phyloP scores from a whole-genome alignment of 768 basidiomycete species.

The Gloeophyllum trabeum region DNA sequence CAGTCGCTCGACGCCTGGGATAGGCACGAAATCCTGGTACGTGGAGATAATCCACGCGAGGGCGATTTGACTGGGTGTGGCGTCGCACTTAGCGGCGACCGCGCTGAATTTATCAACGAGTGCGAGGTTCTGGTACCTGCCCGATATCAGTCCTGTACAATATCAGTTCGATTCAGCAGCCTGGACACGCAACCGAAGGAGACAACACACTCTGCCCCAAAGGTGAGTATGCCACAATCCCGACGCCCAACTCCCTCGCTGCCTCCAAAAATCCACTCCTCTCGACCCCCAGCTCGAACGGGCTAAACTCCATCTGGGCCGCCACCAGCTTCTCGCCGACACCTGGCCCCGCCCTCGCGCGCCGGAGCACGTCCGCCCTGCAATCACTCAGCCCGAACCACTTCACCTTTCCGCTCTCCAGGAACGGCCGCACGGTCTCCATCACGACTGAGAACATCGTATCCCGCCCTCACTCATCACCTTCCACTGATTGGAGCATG shows the following conservation, averaged over 20 bases:
- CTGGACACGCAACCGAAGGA: no score
- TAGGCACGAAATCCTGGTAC: conserved; percentile 4
- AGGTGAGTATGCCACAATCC: conserved; percentile 21
- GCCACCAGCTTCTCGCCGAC: conserved; percentile 18
- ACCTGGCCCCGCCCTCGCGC: conserved; percentile 18
- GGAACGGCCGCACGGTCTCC: conserved; percentile 5
- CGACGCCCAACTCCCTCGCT: conserved; percentile 18
- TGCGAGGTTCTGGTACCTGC: conserved; percentile 22
- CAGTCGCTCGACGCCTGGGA: conserved; percentile 6
- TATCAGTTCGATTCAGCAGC: no score
- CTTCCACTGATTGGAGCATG: no score
- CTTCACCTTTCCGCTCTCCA: conserved; percentile 17
- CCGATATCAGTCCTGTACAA: no score
- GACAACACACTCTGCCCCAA: conserved; percentile 24
- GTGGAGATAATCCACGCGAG: conserved; percentile 21
- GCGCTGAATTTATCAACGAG: conserved; percentile 20
- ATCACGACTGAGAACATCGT: no score
- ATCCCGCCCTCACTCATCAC: no score
- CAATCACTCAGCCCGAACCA: conserved; percentile 26
- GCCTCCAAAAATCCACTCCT: conserved; percentile 15
- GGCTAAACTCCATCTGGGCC: conserved; percentile 21
- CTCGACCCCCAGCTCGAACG: conserved; percentile 13
- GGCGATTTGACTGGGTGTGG: conserved; percentile 16
- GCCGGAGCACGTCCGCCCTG: conserved; percentile 16
- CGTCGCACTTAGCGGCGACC: conserved; percentile 19